Evolutionary conservation across 495 filamentous ascomycete genomes (phyloP).

Genomic region (Achaetomiella virescens): DNA sequence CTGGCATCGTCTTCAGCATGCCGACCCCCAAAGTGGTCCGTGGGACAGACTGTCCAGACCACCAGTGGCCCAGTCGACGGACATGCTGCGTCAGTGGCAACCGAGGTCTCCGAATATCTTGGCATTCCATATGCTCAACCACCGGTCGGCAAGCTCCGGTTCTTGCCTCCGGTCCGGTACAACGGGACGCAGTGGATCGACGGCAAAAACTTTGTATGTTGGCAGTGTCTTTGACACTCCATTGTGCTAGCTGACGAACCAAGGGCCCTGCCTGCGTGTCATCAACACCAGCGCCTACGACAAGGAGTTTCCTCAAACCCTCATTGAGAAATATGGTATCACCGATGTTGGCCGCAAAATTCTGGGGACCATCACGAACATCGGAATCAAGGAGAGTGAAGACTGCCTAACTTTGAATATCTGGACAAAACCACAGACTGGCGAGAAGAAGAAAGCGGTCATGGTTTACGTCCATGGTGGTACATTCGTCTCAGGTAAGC

Average conservation of each 20-base stretch:
- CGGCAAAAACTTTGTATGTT: slow-evolving; percentile 33
- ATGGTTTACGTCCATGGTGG: slow-evolving; percentile 28
- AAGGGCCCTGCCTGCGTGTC: not conserved
- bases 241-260: not conserved
- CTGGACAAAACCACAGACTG: slow-evolving; percentile 31
- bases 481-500: slow-evolving; percentile 26
- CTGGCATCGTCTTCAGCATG: not conserved
- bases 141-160: slow-evolving; percentile 43
- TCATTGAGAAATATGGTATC: slow-evolving; percentile 1
- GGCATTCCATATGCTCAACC: slow-evolving; percentile 50
- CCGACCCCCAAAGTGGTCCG: not conserved
- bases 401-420: slow-evolving; percentile 52
- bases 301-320: not conserved
- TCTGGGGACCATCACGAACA: not conserved
- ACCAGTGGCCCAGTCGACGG: slow-evolving; percentile 18
- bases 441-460: slow-evolving; percentile 20
- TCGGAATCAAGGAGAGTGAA: slow-evolving; percentile 30
- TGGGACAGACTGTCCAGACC: slow-evolving; percentile 14
- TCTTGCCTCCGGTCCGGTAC: slow-evolving; percentile 36
- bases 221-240: no score
- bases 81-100: not conserved
- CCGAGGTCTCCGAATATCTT: slow-evolving; percentile 35
- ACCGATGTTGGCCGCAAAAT: slow-evolving; percentile 1
- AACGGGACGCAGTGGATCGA: slow-evolving; percentile 49
- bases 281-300: not conserved